Evolutionary conservation across 164 flowering plant genomes (phyloP).

Genomic region (Echeveria elegans): DNA sequence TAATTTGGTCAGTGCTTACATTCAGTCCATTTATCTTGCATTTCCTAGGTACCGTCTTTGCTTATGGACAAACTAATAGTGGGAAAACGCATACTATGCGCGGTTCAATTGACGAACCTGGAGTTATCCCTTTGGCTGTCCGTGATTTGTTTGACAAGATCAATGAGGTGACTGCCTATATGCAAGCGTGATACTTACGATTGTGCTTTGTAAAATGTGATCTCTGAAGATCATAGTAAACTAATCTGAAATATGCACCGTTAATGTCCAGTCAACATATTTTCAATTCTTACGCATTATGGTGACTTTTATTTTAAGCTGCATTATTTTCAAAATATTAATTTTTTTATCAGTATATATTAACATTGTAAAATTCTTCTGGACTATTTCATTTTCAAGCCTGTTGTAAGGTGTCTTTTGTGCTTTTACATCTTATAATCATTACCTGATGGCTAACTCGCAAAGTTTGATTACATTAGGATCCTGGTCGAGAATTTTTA

Average conservation of each 20-base stretch:
- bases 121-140: slow-evolving; percentile 87
- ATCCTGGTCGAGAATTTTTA: slow-evolving; percentile 78
- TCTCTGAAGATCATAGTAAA: background rate
- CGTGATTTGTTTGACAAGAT: slow-evolving; percentile 56
- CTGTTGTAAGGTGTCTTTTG: too few species aligned
- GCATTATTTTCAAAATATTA: too few species aligned
- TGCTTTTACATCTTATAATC: too few species aligned
- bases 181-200: background rate
- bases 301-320: too few species aligned
- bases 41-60: slow-evolving; percentile 78
- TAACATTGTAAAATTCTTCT: too few species aligned
- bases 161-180: slow-evolving; percentile 62
- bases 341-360: too few species aligned
- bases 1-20: background rate
- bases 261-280: too few species aligned
- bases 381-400: too few species aligned
- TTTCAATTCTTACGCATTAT: too few species aligned
- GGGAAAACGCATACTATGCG: slow-evolving; percentile 97
- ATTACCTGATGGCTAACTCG: too few species aligned
- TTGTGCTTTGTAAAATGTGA: background rate
- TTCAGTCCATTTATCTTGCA: background rate
- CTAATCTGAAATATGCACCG: background rate
- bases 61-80: slow-evolving; percentile 97
- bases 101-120: slow-evolving; percentile 70
- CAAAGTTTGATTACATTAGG: slow-evolving; percentile 27